A percentile compares a stretch with the other conserved stretches of the same genome.
phyloP scores from a whole-genome alignment of 306 rosid genomes.

The Quercus berberidifolia region DNA sequence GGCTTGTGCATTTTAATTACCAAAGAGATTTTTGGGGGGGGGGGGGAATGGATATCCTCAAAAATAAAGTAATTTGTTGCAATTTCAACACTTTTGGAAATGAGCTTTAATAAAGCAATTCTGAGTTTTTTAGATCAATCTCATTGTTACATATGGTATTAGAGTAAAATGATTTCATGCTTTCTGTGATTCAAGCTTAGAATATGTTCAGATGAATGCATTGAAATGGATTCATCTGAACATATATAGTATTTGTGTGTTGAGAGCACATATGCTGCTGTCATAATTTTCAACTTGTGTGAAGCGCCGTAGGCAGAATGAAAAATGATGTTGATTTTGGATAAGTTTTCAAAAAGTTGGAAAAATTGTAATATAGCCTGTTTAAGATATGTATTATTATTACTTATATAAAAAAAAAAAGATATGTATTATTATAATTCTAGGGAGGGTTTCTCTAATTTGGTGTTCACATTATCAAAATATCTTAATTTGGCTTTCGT shows the following conservation, averaged over 20 bases:
- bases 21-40: neutral
- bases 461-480: neutral
- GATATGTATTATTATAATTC: neutral
- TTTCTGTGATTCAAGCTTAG: no score
- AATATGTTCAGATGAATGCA: neutral
- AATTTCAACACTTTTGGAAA: neutral
- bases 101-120: neutral
- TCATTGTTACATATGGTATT: no score
- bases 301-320: neutral
- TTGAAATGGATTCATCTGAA: neutral
- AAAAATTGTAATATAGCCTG: neutral
- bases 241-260: no score
- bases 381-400: neutral
- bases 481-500: neutral
- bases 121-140: neutral
- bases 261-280: no score
- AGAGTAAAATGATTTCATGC: no score
- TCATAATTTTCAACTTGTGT: no score
- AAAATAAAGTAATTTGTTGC: neutral
- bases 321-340: neutral
- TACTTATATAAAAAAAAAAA: no score
- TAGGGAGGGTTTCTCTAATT: neutral
- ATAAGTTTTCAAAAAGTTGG: neutral
- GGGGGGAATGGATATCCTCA: no score
- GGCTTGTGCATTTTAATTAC: neutral